phyloP scores from a whole-genome alignment of 257 asterid genomes.

The Solanum pinnatisectum region DNA sequence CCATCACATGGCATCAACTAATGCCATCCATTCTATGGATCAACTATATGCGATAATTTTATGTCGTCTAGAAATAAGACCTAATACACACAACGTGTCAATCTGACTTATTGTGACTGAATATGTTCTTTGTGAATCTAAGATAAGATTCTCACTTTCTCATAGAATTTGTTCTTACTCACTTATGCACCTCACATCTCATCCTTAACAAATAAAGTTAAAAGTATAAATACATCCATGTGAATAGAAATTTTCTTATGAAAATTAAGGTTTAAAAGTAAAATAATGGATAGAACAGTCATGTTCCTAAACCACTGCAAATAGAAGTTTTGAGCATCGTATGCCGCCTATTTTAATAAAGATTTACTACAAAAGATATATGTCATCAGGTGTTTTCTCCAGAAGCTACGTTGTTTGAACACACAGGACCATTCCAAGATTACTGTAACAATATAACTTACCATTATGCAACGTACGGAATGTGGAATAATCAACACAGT shows the following conservation, averaged over 20 bases:
- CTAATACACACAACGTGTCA: background rate
- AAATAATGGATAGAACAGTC: background rate
- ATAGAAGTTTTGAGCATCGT: background rate
- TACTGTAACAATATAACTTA: constrained; percentile 15
- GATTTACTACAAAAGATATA: background rate
- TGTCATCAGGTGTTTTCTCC: background rate
- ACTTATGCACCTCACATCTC: background rate
- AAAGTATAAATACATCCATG: background rate
- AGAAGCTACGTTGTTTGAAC: background rate
- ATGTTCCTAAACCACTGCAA: background rate
- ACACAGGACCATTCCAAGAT: background rate
- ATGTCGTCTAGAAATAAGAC: background rate
- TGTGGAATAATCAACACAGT: constrained; percentile 73
- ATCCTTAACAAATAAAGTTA: background rate
- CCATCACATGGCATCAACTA: background rate
- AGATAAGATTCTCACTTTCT: background rate
- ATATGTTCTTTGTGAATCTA: background rate
- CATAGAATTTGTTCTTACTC: background rate
- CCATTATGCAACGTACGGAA: constrained; percentile 50
- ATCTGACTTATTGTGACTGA: background rate
- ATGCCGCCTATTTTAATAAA: background rate
- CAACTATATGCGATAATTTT: background rate
- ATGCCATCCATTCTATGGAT: background rate
- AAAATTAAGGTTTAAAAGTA: background rate
- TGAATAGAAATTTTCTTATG: background rate